A percentile compares a stretch with the other conserved stretches of the same genome.
phyloP scores from a whole-genome alignment of 2,329 filamentous ascomycete species.

The Metarhizium album region DNA sequence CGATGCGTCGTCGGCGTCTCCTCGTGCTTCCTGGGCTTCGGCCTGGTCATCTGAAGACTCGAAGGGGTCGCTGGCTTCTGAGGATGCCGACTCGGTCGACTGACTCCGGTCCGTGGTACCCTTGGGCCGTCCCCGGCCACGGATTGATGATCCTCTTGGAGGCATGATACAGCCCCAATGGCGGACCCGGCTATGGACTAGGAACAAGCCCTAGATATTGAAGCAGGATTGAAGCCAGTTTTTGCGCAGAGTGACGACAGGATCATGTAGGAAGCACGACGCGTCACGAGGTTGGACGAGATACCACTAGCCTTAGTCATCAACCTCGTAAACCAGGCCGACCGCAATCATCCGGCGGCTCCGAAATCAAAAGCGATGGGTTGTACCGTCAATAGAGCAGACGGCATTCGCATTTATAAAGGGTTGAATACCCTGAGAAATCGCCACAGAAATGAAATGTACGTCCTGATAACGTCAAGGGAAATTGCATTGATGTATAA shows the following conservation, averaged over 20 bases:
- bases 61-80: slow-evolving; percentile 24
- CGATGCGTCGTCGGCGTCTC: slow-evolving; percentile 21
- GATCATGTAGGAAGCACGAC: neutral
- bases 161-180: slow-evolving; percentile 24
- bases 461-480: slow-evolving; percentile 26
- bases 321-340: neutral
- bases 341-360: no score
- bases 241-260: neutral
- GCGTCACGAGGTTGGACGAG: neutral
- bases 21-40: slow-evolving; percentile 6
- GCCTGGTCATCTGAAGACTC: slow-evolving; percentile 23
- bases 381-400: no score
- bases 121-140: slow-evolving; percentile 23
- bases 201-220: neutral
- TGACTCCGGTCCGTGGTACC: slow-evolving; percentile 16
- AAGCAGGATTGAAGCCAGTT: neutral
- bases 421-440: no score
- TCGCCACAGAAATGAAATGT: no score
- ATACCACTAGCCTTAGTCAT: neutral
- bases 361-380: no score
- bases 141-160: slow-evolving; percentile 26
- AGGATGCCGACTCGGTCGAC: slow-evolving; percentile 12
- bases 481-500: slow-evolving; percentile 51
- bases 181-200: neutral
- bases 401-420: no score